These are phyloP conservation scores for Lentinula sp. DNA, from an alignment of 768 basidiomycete genomes.

Conservation along the genomic window DNA sequence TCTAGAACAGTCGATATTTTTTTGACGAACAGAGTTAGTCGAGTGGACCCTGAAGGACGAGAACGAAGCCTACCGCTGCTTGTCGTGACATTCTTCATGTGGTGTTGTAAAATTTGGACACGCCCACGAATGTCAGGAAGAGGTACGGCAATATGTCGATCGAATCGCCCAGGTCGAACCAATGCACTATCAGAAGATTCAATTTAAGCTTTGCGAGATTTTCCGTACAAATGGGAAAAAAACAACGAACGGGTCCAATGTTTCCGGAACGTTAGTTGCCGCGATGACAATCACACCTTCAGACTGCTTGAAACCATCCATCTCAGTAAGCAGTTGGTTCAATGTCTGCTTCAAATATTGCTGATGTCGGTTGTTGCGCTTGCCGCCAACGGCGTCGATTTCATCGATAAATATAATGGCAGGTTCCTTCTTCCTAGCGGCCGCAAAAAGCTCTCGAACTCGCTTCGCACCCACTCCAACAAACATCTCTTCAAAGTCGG, in stretches of 20 bases:
- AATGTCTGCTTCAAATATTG: slow-evolving; percentile 92
- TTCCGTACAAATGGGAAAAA: not conserved
- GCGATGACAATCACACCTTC: slow-evolving; percentile 96
- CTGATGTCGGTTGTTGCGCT: slow-evolving; percentile 77
- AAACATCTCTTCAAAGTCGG: slow-evolving; percentile 98
- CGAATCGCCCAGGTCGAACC: slow-evolving; percentile 94
- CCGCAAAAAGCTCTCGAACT: slow-evolving; percentile 89
- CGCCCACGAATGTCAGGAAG: slow-evolving; percentile 93
- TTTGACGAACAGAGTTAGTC: not conserved
- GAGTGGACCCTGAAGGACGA: not conserved
- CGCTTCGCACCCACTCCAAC: slow-evolving; percentile 94
- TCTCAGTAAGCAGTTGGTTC: slow-evolving; percentile 93
- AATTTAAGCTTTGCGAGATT: slow-evolving; percentile 4
- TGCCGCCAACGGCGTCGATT: slow-evolving; percentile 89
- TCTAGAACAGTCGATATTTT: slow-evolving; percentile 28
- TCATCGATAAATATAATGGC: slow-evolving; percentile 99
- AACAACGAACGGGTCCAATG: slow-evolving; percentile 71
- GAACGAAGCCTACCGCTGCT: slow-evolving; percentile 38
- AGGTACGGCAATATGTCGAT: slow-evolving; percentile 87
- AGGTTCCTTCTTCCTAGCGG: slow-evolving; percentile 90
- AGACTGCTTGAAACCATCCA: slow-evolving; percentile 92
- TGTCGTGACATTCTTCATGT: slow-evolving; percentile 75
- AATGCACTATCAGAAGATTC: slow-evolving; percentile 57
- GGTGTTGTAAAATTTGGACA: slow-evolving; percentile 88
- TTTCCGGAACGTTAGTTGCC: slow-evolving; percentile 96